Evolutionary conservation across 805 yeast genomes (phyloP).

Genomic region (Yarrowia keelungensis): DNA sequence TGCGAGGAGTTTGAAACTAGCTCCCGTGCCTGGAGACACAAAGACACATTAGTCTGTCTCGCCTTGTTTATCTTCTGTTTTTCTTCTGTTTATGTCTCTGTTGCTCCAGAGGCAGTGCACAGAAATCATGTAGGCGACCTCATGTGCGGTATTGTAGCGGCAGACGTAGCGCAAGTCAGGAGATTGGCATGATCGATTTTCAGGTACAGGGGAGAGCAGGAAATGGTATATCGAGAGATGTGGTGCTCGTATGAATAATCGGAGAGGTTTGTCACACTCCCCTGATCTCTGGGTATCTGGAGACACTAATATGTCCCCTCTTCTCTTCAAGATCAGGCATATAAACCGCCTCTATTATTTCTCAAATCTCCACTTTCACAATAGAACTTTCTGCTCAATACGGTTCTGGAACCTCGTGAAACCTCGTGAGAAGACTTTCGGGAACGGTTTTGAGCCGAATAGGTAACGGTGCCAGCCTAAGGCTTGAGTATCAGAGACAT

Average conservation of each 20-base stretch:
- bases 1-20: neutral
- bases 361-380: constrained; percentile 21
- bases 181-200: neutral
- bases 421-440: neutral
- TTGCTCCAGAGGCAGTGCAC: constrained; percentile 14
- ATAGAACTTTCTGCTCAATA: neutral
- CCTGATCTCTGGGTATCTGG: neutral
- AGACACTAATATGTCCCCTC: neutral
- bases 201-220: neutral
- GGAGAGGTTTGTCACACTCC: too few relatives aligned
- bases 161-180: neutral
- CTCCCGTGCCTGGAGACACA: neutral
- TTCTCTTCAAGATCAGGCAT: neutral
- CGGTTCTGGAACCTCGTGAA: neutral
- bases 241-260: too few relatives aligned
- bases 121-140: constrained; percentile 18
- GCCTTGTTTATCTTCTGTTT: too few relatives aligned
- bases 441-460: neutral
- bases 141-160: constrained; percentile 2
- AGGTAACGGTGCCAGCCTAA: neutral
- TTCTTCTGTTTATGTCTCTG: constrained; percentile 3
- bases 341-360: neutral
- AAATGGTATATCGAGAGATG: too few relatives aligned
- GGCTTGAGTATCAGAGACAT: too few relatives aligned
- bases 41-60: neutral